Evolutionary conservation across 2,329 filamentous ascomycete genomes (phyloP), one percentile per base, ranked within the genome.

Genomic region (Penicillium sp.): DNA sequence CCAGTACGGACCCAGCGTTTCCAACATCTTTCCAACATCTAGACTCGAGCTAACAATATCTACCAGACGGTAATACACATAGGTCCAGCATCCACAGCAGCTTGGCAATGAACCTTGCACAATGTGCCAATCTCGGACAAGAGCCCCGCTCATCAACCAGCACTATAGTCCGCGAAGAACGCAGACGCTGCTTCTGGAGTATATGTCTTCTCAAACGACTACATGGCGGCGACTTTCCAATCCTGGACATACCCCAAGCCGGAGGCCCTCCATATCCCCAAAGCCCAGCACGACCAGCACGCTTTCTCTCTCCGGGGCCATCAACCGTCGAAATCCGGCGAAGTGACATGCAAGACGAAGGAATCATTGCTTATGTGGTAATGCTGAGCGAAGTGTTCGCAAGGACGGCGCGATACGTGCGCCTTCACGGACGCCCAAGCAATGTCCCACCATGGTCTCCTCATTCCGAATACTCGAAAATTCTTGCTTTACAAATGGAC

Each of bases 401-500:
- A 39, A 77, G 77, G 57, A 77, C 77, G 12, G 72, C 77, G 3
- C 68, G 70, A 41, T 82, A 81, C 62, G 79, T 79, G 0, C 73
- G 77, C 16, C 71, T 71, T 23, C 73, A 75, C 25, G 78, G 79
- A 16, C 74, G 71, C 34, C 72, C 76, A 7, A 75, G 74, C 51
- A 69, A 67, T 25, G 65, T 78, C 9, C 76, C 77, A 6, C 77
- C 73, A 23, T 79, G 80, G 79, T 79, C 77, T 10, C 72, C 78
- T 0, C 72, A 79, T 44, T 82, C 80, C 0, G 79, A 82, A 48
- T 82, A 82, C 57, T 77, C 80, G 0, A 75, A 72, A n/a, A 78
- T 81, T 29, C 75, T 79, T 48, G 74, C 77, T 4, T 64, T 76
- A 13, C 77, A 80, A 50, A 79, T 82, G 73, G 79, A 82, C 10